phyloP scores from a whole-genome alignment of 179 eudicot genomes.

The Silene coronaria region DNA sequence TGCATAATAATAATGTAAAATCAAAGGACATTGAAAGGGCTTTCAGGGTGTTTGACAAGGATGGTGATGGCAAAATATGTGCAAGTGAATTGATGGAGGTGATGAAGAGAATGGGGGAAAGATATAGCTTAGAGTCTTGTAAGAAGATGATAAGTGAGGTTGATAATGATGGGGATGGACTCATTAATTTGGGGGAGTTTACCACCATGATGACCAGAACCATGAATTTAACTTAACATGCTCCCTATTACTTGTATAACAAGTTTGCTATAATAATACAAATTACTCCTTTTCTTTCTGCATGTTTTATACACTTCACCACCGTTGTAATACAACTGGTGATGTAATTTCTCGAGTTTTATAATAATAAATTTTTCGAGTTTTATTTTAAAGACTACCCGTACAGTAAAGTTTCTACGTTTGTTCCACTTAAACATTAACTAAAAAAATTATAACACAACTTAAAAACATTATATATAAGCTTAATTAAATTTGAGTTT shows the following conservation, averaged over 20 bases:
- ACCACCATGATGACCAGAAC: conserved; percentile 65
- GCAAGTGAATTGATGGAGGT: conserved; percentile 58
- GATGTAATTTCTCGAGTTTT: no score
- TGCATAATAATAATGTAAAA: conserved; percentile 53
- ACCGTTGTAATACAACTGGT: no score
- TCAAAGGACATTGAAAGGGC: conserved; percentile 52
- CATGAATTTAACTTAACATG: conserved; percentile 26
- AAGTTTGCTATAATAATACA: not conserved
- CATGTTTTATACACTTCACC: no score
- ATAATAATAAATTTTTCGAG: no score
- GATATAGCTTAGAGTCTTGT: conserved; percentile 53
- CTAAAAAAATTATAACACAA: no score
- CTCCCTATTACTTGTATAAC: no score
- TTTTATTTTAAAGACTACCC: no score
- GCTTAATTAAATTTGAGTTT: no score
- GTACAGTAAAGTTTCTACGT: no score
- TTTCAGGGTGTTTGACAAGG: conserved; percentile 56
- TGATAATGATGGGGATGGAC: conserved; percentile 74
- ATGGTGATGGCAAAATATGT: conserved; percentile 75
- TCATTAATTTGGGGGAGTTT: conserved; percentile 69
- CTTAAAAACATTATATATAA: no score
- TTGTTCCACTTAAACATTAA: no score
- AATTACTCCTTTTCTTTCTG: not conserved
- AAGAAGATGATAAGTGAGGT: conserved; percentile 65
- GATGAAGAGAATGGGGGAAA: conserved; percentile 57